A percentile compares a stretch with the other conserved stretches of the same genome.
These are phyloP conservation scores for Xerocomus amazonicus DNA, from an alignment of 1,284 basidiomycete genomes.

Conservation along the genomic window DNA sequence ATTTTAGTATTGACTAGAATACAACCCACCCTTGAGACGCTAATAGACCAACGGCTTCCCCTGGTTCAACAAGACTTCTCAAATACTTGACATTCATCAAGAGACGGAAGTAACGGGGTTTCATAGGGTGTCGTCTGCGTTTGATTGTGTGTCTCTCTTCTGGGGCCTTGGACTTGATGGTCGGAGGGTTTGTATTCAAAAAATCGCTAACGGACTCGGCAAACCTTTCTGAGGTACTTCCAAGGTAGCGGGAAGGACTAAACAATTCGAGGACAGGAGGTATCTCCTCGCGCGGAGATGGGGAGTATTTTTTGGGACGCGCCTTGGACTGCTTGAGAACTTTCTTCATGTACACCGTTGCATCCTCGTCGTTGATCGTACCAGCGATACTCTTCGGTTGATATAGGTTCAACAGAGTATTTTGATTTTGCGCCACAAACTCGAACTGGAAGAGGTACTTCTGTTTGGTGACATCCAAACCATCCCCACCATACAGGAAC, in stretches of 20 bases:
- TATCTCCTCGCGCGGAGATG: constrained; percentile 50
- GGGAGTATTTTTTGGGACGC: constrained; percentile 44
- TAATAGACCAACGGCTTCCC: constrained; percentile 94
- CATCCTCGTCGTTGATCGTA: constrained; percentile 67
- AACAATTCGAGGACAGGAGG: constrained; percentile 77
- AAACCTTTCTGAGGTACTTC: constrained; percentile 92
- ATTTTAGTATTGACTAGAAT: not conserved
- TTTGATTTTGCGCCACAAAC: constrained; percentile 88
- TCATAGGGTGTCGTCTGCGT: constrained; percentile 48
- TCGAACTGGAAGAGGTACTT: constrained; percentile 91
- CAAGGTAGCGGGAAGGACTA: constrained; percentile 79
- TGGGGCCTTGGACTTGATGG: constrained; percentile 55
- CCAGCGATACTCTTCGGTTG: constrained; percentile 60
- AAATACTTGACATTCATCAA: constrained; percentile 92
- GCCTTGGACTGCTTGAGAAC: constrained; percentile 70
- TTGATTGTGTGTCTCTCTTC: constrained; percentile 39
- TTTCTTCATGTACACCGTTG: constrained; percentile 84
- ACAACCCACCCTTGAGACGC: constrained; percentile 90
- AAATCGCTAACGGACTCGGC: constrained; percentile 82
- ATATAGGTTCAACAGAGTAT: constrained; percentile 75
- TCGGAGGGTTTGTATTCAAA: constrained; percentile 70
- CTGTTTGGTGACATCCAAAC: constrained; percentile 94
- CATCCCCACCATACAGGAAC: constrained; percentile 97
- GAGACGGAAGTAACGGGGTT: constrained; percentile 64
- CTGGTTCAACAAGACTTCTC: constrained; percentile 92